These are phyloP conservation scores for Colletotrichum simmondsii DNA, from an alignment of 2,329 filamentous ascomycete genomes.

Conservation along the genomic window DNA sequence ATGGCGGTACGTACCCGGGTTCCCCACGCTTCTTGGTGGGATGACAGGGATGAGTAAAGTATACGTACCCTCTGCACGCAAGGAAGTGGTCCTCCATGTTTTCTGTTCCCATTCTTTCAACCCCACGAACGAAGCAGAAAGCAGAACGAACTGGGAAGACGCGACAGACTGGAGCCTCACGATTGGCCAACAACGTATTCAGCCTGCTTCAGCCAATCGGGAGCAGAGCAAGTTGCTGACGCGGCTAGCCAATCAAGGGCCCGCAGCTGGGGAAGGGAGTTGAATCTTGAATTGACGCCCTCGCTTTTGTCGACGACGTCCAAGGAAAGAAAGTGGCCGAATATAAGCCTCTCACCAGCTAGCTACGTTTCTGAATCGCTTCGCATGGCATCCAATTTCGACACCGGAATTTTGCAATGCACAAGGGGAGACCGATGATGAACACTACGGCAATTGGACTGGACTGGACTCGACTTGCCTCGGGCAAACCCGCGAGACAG, in stretches of 20 bases:
- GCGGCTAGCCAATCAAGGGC: constrained; percentile 21
- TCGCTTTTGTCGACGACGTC: background rate
- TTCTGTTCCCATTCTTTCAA: background rate
- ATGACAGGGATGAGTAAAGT: background rate
- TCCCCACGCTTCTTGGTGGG: constrained; percentile 20
- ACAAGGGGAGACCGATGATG: background rate
- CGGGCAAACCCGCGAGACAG: constrained; percentile 29
- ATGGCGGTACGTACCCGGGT: constrained; percentile 19
- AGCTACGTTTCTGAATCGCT: background rate
- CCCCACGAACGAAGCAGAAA: constrained; percentile 24
- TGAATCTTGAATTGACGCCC: constrained; percentile 32
- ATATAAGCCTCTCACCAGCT: background rate
- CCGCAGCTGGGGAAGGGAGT: constrained; percentile 8
- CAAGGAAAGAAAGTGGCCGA: background rate
- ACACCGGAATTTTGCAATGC: background rate
- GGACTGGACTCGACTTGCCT: background rate
- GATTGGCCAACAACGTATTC: background rate
- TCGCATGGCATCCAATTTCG: background rate
- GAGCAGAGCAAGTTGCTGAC: constrained; percentile 22
- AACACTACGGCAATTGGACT: background rate
- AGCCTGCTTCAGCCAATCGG: constrained; percentile 20
- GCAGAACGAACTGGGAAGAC: background rate
- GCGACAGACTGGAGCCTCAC: constrained; percentile 9
- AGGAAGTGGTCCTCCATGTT: constrained; percentile 2
- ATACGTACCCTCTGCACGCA: constrained; percentile 16